phyloP scores from a whole-genome alignment of 2,329 filamentous ascomycete species.

The Alternaria panax region DNA sequence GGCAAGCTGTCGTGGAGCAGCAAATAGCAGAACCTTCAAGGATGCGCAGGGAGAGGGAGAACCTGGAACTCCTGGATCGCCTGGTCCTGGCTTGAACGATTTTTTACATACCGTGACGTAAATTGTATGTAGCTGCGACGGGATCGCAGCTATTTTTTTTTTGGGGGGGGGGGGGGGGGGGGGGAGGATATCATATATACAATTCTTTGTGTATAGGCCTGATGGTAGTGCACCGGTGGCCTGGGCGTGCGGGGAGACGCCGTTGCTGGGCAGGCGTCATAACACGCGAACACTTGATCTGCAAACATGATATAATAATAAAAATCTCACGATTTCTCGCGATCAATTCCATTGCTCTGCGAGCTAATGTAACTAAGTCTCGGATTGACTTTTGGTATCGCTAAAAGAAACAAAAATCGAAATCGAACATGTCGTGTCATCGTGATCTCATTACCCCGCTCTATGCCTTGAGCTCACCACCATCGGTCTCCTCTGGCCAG shows the following conservation, averaged over 20 bases:
- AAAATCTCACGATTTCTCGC: neutral
- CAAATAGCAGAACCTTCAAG: slow-evolving; percentile 6
- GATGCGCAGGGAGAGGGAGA: slow-evolving; percentile 24
- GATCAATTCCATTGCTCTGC: slow-evolving; percentile 8
- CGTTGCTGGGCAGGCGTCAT: neutral
- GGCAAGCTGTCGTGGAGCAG: slow-evolving; percentile 8
- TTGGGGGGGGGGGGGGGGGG: too few species aligned
- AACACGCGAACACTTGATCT: neutral
- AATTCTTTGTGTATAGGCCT: neutral
- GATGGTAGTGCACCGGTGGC: slow-evolving; percentile 11
- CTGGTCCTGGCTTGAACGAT: slow-evolving; percentile 29
- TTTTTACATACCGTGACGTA: neutral
- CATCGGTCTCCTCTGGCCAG: slow-evolving; percentile 52
- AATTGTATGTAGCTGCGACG: neutral
- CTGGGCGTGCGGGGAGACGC: slow-evolving; percentile 9
- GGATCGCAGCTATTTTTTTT: neutral
- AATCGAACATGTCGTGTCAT: slow-evolving; percentile 9
- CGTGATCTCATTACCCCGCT: slow-evolving; percentile 1
- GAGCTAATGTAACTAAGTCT: slow-evolving; percentile 25
- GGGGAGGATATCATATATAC: neutral
- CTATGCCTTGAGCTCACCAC: slow-evolving; percentile 37
- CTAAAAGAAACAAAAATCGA: slow-evolving; percentile 20
- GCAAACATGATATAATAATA: neutral
- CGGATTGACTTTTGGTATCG: slow-evolving; percentile 33
- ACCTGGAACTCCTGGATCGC: slow-evolving; percentile 37